phyloP scores from a whole-genome alignment of 805 yeast genomes.

The Metschnikowia dekortorum region DNA sequence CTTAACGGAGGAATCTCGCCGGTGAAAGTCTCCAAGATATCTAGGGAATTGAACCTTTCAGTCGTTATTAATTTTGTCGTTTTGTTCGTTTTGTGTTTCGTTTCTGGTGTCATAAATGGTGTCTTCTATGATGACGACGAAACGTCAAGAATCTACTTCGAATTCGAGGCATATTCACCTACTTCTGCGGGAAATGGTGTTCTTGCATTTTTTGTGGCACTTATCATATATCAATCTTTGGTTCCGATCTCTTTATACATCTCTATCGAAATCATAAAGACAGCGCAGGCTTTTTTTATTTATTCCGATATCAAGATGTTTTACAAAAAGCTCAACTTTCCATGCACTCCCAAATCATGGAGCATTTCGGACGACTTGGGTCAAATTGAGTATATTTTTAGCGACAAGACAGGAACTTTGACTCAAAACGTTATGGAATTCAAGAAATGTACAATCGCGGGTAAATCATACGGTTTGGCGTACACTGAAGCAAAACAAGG shows the following conservation, averaged over 20 bases:
- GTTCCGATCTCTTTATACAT: constrained; percentile 82
- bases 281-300: constrained; percentile 77
- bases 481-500: constrained; percentile 84
- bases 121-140: constrained; percentile 43
- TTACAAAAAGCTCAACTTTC: constrained; percentile 64
- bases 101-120: constrained; percentile 70
- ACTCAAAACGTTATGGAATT: constrained; percentile 86
- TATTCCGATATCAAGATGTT: constrained; percentile 72
- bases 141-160: constrained; percentile 53
- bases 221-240: constrained; percentile 71
- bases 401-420: constrained; percentile 81
- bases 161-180: constrained; percentile 56
- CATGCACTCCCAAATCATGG: constrained; percentile 84
- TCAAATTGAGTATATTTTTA: constrained; percentile 78
- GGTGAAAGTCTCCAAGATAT: constrained; percentile 60
- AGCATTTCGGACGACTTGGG: constrained; percentile 82
- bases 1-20: constrained; percentile 77
- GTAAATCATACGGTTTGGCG: constrained; percentile 69
- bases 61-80: constrained; percentile 60
- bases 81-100: constrained; percentile 61
- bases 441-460: constrained; percentile 74
- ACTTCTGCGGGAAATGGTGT: constrained; percentile 63
- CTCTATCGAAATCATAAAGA: constrained; percentile 76
- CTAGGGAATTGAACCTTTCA: constrained; percentile 62
- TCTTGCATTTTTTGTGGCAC: constrained; percentile 68